These are phyloP conservation scores for Ceratocystiopsis sp. DNA, from an alignment of 2,329 filamentous ascomycete species.

Conservation along the genomic window DNA sequence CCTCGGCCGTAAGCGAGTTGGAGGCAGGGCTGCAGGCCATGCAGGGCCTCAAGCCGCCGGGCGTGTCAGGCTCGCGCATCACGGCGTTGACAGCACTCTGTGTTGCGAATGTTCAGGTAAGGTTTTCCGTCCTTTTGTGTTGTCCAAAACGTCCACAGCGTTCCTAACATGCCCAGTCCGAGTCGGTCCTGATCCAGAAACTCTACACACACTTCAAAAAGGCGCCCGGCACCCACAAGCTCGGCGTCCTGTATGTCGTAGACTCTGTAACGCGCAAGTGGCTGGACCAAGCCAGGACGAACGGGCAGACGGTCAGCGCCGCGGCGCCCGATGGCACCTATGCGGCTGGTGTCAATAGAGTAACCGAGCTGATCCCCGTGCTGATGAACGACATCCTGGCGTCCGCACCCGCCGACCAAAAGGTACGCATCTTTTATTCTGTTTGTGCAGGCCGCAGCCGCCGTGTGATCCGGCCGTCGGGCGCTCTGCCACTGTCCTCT, in stretches of 20 bases:
- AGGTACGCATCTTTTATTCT: slow-evolving; percentile 49
- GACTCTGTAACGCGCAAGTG: slow-evolving; percentile 98
- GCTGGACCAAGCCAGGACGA: slow-evolving; percentile 84
- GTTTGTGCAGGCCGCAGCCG: too few species aligned
- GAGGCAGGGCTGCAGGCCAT: slow-evolving; percentile 83
- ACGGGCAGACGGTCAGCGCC: slow-evolving; percentile 66
- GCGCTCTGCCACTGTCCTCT: too few species aligned
- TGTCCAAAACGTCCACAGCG: slow-evolving; percentile 1
- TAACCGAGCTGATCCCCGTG: slow-evolving; percentile 83
- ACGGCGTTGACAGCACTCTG: slow-evolving; percentile 72
- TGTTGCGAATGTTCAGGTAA: slow-evolving; percentile 79
- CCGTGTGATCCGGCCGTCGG: too few species aligned
- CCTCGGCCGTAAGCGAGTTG: slow-evolving; percentile 77
- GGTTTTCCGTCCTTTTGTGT: not conserved
- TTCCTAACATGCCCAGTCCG: slow-evolving; percentile 45
- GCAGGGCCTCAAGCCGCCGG: slow-evolving; percentile 78
- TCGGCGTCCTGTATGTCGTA: slow-evolving; percentile 99
- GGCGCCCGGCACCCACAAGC: slow-evolving; percentile 83
- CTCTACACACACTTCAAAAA: slow-evolving; percentile 97
- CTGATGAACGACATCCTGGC: slow-evolving; percentile 93
- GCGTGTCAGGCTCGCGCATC: slow-evolving; percentile 88
- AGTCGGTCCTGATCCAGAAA: slow-evolving; percentile 88
- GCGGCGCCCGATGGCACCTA: slow-evolving; percentile 80
- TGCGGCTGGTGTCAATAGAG: slow-evolving; percentile 87
- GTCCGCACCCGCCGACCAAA: slow-evolving; percentile 81